Percentiles rank a stretch among this genome's conserved stretches.
These are phyloP conservation scores for Dryas alaskensis DNA, from an alignment of 306 rosid genomes.

Conservation along the genomic window DNA sequence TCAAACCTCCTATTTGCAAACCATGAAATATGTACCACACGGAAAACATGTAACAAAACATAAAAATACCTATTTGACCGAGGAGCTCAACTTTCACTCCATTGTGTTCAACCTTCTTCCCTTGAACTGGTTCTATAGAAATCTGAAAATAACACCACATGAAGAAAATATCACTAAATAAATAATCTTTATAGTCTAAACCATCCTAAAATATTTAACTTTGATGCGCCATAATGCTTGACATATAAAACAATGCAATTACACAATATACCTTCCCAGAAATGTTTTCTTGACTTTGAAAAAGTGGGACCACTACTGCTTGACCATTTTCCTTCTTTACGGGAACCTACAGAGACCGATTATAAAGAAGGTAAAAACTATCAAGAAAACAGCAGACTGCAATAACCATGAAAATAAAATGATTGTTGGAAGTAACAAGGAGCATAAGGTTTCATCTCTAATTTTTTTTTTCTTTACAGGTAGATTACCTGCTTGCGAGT, in stretches of 20 bases:
- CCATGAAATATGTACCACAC: slow-evolving; percentile 4
- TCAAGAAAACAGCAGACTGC: background rate
- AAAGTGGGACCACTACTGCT: slow-evolving; percentile 77
- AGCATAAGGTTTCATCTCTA: background rate
- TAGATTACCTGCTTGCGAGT: slow-evolving; percentile 82
- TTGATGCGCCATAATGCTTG: background rate
- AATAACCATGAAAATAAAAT: background rate
- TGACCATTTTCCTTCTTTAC: slow-evolving; percentile 90
- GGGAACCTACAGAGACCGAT: slow-evolving; percentile 50
- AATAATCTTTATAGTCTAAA: background rate
- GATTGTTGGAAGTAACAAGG: background rate
- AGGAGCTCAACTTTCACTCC: slow-evolving; percentile 96
- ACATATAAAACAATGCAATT: slow-evolving; percentile 7
- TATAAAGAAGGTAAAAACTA: background rate
- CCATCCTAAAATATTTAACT: background rate
- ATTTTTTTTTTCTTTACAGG: background rate
- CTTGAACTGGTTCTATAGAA: slow-evolving; percentile 87
- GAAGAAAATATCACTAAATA: background rate
- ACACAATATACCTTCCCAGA: slow-evolving; percentile 72
- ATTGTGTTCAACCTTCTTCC: slow-evolving; percentile 94
- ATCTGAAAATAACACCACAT: slow-evolving; percentile 47
- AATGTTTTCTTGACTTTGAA: slow-evolving; percentile 97
- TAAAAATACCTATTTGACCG: slow-evolving; percentile 81
- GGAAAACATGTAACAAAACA: slow-evolving; percentile 18
- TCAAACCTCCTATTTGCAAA: background rate